Conservation (phyloP, 2,329 filamentous ascomycete genomes). For the Ceratocystis variospora region DNA sequence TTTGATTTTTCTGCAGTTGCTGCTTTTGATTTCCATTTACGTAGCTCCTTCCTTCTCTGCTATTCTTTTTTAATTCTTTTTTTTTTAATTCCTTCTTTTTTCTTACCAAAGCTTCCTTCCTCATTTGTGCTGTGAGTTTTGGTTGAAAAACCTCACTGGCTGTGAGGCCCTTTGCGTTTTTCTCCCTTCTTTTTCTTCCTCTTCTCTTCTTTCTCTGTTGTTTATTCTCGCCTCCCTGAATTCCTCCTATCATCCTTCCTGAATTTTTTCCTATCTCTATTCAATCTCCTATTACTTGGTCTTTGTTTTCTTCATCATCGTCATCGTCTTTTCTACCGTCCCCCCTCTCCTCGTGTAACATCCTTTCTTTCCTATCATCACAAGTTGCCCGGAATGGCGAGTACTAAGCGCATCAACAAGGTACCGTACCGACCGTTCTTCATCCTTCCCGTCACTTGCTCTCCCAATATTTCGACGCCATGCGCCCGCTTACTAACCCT, state of each 20-base stretch:
- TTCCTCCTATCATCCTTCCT: not conserved
- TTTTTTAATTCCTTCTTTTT: too few species aligned
- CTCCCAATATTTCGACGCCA: not conserved
- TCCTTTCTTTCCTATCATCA: not conserved
- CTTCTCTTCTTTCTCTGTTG: not conserved
- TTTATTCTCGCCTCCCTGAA: too few species aligned
- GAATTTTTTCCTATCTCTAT: too few species aligned
- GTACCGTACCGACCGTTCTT: slow-evolving; percentile 24
- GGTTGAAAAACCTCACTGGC: not conserved
- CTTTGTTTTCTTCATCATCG: too few species aligned
- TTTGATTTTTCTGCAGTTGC: not conserved
- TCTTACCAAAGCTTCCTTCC: slow-evolving; percentile 6
- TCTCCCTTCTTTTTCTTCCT: not conserved
- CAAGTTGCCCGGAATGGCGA: slow-evolving; percentile 27
- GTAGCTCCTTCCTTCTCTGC: not conserved
- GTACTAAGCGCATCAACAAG: slow-evolving; percentile 33
- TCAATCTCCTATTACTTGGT: too few species aligned
- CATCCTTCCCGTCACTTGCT: not conserved
- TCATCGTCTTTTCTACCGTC: too few species aligned
- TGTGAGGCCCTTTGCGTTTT: not conserved
- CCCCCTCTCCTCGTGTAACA: too few species aligned
- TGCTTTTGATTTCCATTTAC: not conserved
- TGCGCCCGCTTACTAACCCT: slow-evolving; percentile 21
- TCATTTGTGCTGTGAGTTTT: not conserved
- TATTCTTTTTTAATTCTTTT: not conserved